These are phyloP conservation scores for thale cress (Arabidopsis thaliana) DNA, from an alignment of 345 rosid genomes.

Conservation along the genomic window DNA sequence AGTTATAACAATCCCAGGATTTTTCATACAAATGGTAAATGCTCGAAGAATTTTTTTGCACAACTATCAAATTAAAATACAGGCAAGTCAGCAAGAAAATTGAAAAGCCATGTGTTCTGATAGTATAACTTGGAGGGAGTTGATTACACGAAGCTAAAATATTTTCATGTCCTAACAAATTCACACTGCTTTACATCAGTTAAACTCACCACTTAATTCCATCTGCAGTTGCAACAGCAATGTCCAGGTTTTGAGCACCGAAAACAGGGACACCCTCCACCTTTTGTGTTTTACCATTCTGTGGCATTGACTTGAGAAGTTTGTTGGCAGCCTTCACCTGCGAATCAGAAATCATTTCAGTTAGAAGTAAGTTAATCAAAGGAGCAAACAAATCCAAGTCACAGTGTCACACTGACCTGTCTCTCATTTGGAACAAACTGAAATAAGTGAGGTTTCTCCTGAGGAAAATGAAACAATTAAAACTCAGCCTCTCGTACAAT, in stretches of 20 bases:
- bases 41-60: background rate
- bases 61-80: conserved; percentile 5
- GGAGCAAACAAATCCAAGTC: conserved; percentile 17
- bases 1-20: background rate
- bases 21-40: conserved; percentile 5
- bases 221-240: conserved; percentile 89
- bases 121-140: conserved; percentile 16
- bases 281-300: conserved; percentile 56
- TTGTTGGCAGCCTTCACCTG: conserved; percentile 96
- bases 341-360: conserved; percentile 12
- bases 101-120: background rate
- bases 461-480: conserved; percentile 35
- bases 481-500: background rate
- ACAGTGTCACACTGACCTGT: conserved; percentile 51
- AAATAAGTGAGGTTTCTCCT: conserved; percentile 92
- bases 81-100: background rate
- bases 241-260: conserved; percentile 89
- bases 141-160: background rate
- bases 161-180: background rate
- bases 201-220: conserved; percentile 86
- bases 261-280: conserved; percentile 95
- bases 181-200: conserved; percentile 1
- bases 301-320: conserved; percentile 71
- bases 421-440: conserved; percentile 96
- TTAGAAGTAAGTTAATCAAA: background rate